Evolutionary conservation across 2,329 filamentous ascomycete genomes (phyloP).

Genomic region (Kalmusia sp.): DNA sequence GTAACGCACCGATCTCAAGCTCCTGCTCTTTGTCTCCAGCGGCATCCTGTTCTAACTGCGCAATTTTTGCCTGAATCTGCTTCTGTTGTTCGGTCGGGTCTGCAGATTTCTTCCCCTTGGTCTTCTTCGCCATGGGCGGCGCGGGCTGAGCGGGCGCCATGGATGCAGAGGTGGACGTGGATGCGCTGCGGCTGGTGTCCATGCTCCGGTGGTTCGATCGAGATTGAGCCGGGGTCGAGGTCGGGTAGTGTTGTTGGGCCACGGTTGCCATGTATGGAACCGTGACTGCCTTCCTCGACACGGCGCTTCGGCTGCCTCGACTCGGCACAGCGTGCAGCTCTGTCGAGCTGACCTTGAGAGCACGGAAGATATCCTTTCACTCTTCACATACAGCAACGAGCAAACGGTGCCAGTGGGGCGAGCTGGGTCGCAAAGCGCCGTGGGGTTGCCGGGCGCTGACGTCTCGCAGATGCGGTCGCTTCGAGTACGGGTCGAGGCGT

Average conservation of each 20-base stretch:
- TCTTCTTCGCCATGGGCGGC: constrained; percentile 71
- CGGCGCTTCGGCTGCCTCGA: no score
- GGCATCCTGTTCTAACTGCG: constrained; percentile 91
- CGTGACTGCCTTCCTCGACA: neutral
- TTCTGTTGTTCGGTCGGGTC: constrained; percentile 92
- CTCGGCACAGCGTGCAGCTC: neutral
- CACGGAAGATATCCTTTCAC: neutral
- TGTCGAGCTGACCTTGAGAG: neutral
- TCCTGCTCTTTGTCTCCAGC: constrained; percentile 95
- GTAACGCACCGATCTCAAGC: constrained; percentile 80
- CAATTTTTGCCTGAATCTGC: constrained; percentile 90
- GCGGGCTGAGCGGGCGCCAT: constrained; percentile 55
- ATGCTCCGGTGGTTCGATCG: constrained; percentile 49
- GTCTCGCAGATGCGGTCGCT: constrained; percentile 32
- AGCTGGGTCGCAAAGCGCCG: constrained; percentile 22
- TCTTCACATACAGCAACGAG: neutral
- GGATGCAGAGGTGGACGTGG: constrained; percentile 49
- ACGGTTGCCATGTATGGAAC: constrained; percentile 42
- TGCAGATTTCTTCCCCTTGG: constrained; percentile 81
- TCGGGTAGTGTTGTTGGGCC: constrained; percentile 44
- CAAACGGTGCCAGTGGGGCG: constrained; percentile 18
- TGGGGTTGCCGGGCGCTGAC: constrained; percentile 28
- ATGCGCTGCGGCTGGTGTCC: constrained; percentile 49
- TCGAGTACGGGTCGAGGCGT: constrained; percentile 13
- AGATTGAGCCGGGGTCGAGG: constrained; percentile 29